phyloP scores from a whole-genome alignment of 164 flowering plant genomes.

The Sedum album region DNA sequence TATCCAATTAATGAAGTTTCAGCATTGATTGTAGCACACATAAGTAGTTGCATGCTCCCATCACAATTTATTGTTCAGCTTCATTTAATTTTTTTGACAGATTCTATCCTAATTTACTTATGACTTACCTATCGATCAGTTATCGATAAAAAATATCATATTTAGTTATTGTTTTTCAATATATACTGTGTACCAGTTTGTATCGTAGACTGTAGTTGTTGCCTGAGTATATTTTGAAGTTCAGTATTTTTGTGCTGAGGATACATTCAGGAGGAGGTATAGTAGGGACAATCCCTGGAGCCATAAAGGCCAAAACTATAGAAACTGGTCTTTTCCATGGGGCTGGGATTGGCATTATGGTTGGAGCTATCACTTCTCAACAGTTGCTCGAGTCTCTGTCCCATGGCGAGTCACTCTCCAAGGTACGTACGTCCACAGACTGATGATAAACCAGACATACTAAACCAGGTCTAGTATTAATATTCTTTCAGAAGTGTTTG shows the following conservation, averaged over 20 bases:
- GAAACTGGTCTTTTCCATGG: slow-evolving; percentile 63
- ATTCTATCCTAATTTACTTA: neutral
- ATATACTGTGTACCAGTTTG: no score
- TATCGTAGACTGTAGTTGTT: no score
- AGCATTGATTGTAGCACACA: neutral
- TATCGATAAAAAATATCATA: no score
- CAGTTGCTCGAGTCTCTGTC: slow-evolving; percentile 43
- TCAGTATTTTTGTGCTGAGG: no score
- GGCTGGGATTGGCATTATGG: slow-evolving; percentile 48
- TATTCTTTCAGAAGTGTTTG: no score
- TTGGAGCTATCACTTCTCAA: slow-evolving; percentile 58
- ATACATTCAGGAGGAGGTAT: slow-evolving; percentile 64
- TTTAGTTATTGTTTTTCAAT: no score
- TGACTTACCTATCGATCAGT: no score
- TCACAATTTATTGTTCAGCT: neutral
- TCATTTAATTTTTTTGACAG: neutral
- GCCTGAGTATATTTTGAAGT: no score
- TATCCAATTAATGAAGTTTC: neutral
- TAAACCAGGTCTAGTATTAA: no score
- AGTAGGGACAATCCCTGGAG: slow-evolving; percentile 53
- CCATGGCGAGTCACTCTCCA: slow-evolving; percentile 46
- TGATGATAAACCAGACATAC: no score
- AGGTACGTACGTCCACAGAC: slow-evolving; percentile 33
- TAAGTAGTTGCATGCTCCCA: neutral
- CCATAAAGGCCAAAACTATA: slow-evolving; percentile 61